These are phyloP conservation scores for Camelina hispida DNA, from an alignment of 345 rosid species.

Conservation along the genomic window DNA sequence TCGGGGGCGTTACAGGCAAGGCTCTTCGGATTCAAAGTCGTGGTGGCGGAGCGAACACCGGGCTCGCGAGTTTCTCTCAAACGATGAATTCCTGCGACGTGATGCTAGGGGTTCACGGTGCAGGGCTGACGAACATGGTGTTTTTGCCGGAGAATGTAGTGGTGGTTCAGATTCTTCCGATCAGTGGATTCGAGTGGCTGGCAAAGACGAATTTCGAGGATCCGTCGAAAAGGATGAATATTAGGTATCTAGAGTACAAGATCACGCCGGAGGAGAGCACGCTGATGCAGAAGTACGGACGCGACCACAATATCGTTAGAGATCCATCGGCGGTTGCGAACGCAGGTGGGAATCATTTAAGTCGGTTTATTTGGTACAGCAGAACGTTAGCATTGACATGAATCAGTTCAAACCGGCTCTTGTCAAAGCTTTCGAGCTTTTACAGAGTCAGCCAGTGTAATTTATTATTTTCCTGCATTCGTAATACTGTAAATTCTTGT, in stretches of 20 bases:
- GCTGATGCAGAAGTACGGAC: conserved; percentile 53
- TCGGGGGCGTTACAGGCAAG: too few relatives aligned
- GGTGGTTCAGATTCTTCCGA: conserved; percentile 72
- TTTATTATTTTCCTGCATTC: neutral
- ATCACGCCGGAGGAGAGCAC: conserved; percentile 67
- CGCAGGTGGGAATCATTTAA: conserved; percentile 64
- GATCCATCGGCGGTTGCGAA: conserved; percentile 54
- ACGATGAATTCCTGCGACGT: conserved; percentile 79
- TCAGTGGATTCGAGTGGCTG: conserved; percentile 69
- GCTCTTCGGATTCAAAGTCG: conserved; percentile 64
- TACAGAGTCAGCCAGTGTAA: conserved; percentile 37
- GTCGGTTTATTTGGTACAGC: conserved; percentile 66
- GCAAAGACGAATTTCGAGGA: conserved; percentile 54
- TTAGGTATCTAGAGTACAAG: conserved; percentile 69
- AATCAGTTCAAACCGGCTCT: conserved; percentile 65
- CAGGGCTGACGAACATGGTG: conserved; percentile 80
- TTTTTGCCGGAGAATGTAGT: conserved; percentile 86
- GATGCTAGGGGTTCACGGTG: conserved; percentile 86
- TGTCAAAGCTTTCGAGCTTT: conserved; percentile 60
- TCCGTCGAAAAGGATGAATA: conserved; percentile 69
- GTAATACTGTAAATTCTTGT: conserved; percentile 33
- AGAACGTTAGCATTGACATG: conserved; percentile 70
- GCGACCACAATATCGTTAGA: conserved; percentile 57
- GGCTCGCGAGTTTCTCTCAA: conserved; percentile 50
- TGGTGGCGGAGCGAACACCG: conserved; percentile 55